Percentiles rank a stretch among this genome's conserved stretches.
These are phyloP conservation scores for Alternaria dauci DNA, from an alignment of 2,329 filamentous ascomycete species.

Conservation along the genomic window DNA sequence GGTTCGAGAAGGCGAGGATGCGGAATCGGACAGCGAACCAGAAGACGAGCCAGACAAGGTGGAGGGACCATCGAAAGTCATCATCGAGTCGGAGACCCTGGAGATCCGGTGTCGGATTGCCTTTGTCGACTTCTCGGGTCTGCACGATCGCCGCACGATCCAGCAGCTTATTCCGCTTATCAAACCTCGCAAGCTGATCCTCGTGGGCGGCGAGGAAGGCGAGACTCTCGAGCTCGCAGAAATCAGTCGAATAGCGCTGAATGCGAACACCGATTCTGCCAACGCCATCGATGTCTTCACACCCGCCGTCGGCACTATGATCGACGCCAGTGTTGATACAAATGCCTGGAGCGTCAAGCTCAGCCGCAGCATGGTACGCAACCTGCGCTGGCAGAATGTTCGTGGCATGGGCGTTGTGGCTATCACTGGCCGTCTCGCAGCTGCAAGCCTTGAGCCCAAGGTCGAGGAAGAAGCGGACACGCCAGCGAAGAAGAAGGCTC, in stretches of 20 bases:
- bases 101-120: constrained; percentile 78
- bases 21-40: constrained; percentile 57
- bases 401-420: constrained; percentile 89
- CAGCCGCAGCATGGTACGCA: constrained; percentile 82
- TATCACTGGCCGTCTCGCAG: constrained; percentile 77
- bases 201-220: constrained; percentile 80
- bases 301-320: constrained; percentile 73
- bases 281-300: constrained; percentile 76
- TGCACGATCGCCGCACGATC: constrained; percentile 92
- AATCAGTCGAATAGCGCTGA: constrained; percentile 76
- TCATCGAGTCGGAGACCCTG: constrained; percentile 70
- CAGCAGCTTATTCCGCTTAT: constrained; percentile 96
- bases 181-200: constrained; percentile 89
- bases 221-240: constrained; percentile 78
- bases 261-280: constrained; percentile 55
- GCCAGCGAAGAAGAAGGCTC: constrained; percentile 63
- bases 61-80: constrained; percentile 78
- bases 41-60: constrained; percentile 63
- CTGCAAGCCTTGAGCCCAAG: constrained; percentile 52
- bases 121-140: constrained; percentile 88
- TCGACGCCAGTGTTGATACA: constrained; percentile 95
- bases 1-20: constrained; percentile 33
- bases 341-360: constrained; percentile 97
- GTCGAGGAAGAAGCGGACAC: constrained; percentile 50
- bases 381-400: constrained; percentile 93